Evolutionary conservation across 2,329 filamentous ascomycete genomes (phyloP).

Genomic region (Exophiala mesophila): DNA sequence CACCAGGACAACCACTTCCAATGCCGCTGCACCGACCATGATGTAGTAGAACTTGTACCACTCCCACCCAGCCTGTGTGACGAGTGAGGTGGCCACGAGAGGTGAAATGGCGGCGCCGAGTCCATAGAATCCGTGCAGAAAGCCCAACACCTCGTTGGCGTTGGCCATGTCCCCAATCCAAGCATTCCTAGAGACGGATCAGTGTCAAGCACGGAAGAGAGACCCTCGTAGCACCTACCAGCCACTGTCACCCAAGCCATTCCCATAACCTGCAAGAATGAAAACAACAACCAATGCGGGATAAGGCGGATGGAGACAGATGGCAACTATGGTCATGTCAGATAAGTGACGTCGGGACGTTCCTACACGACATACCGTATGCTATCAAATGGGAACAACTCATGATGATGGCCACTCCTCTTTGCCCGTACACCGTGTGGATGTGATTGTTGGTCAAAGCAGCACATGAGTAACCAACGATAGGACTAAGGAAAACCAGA

Average conservation of each 20-base stretch:
- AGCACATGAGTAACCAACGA: slow-evolving; percentile 43
- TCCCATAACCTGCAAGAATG: slow-evolving; percentile 65
- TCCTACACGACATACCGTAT: slow-evolving; percentile 40
- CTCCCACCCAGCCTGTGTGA: slow-evolving; percentile 35
- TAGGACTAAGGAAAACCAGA: slow-evolving; percentile 46
- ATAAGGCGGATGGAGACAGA: slow-evolving; percentile 65
- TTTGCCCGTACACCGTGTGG: slow-evolving; percentile 53
- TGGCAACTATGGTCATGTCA: slow-evolving; percentile 39
- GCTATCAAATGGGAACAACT: slow-evolving; percentile 59
- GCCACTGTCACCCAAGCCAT: slow-evolving; percentile 59
- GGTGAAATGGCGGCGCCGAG: slow-evolving; percentile 67
- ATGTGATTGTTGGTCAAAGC: slow-evolving; percentile 42
- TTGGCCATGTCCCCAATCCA: slow-evolving; percentile 67
- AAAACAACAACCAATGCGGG: slow-evolving; percentile 61
- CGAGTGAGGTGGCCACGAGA: slow-evolving; percentile 65
- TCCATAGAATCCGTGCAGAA: slow-evolving; percentile 65
- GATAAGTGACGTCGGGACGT: neutral
- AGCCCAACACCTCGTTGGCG: slow-evolving; percentile 70
- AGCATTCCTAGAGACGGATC: slow-evolving; percentile 46
- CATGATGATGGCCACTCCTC: slow-evolving; percentile 63
- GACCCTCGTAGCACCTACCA: slow-evolving; percentile 42
- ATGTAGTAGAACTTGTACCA: slow-evolving; percentile 73
- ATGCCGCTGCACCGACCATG: slow-evolving; percentile 46
- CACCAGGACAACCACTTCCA: slow-evolving; percentile 18
- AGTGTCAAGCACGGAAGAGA: slow-evolving; percentile 34